Evolutionary conservation across 495 filamentous ascomycete species (phyloP).

Genomic region (Hypoxylon rickii): DNA sequence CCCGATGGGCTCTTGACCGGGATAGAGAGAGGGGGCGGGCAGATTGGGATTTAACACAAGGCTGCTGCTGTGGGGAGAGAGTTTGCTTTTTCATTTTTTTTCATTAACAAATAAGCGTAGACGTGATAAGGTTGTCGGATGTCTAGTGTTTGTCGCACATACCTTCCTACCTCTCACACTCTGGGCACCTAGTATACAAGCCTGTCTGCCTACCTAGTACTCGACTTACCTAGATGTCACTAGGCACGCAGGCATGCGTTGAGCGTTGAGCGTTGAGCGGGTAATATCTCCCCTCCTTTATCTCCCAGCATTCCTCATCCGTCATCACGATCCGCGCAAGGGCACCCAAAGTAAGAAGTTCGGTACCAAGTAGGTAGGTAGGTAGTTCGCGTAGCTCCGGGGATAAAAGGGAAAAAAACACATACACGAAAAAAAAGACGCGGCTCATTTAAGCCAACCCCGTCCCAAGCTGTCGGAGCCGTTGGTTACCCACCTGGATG

Average conservation of each 20-base stretch:
- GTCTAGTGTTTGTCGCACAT: neutral
- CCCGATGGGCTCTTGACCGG: slow-evolving; percentile 13
- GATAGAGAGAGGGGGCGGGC: neutral
- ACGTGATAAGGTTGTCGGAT: neutral
- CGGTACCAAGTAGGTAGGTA: neutral
- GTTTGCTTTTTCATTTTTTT: neutral
- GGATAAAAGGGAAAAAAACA: no score
- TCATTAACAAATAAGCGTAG: neutral
- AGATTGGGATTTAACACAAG: neutral
- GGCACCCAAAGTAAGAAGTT: no score
- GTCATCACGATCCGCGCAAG: no score
- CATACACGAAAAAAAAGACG: no score
- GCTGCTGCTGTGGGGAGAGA: neutral
- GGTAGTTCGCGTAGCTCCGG: no score
- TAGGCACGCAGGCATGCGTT: neutral
- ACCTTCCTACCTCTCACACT: neutral
- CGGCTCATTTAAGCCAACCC: no score
- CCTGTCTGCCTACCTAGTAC: neutral
- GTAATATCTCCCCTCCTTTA: no score
- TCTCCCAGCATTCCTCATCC: no score
- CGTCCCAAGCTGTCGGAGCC: no score
- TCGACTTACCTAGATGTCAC: neutral
- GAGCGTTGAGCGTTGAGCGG: no score
- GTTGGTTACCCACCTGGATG: no score
- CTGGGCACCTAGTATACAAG: neutral